Evolutionary conservation across 441 rosid genomes (phyloP).

Genomic region (Gossypium schwendimanii): DNA sequence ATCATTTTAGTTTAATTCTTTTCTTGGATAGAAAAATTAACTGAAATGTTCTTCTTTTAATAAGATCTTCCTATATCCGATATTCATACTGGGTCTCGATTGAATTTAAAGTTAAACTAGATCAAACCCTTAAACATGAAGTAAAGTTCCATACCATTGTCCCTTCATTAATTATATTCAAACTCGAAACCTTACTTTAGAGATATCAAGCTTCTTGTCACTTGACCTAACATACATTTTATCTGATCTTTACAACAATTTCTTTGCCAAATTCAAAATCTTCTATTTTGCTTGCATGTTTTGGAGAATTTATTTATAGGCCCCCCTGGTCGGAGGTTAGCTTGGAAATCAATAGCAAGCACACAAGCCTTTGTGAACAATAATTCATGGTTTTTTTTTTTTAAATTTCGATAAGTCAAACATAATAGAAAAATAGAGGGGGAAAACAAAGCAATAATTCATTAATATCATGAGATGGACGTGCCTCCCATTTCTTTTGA

Average conservation of each 20-base stretch:
- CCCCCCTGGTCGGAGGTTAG: slow-evolving; percentile 31
- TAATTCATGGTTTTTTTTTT: slow-evolving; percentile 1
- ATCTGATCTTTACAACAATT: background rate
- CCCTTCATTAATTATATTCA: no score
- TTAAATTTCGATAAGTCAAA: background rate
- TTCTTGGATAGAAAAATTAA: no score
- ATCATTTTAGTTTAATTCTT: no score
- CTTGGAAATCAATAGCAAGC: background rate
- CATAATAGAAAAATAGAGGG: background rate
- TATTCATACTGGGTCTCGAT: no score
- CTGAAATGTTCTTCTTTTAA: no score
- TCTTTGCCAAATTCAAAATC: background rate
- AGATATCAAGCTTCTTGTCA: background rate
- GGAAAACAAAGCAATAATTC: background rate
- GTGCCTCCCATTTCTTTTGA: slow-evolving; percentile 33
- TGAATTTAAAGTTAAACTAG: no score
- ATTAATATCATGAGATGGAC: slow-evolving; percentile 17
- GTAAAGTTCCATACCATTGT: no score
- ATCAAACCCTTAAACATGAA: no score
- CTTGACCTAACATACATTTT: background rate
- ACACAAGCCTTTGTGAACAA: background rate
- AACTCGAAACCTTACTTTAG: no score
- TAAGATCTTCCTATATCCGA: no score
- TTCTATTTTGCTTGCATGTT: slow-evolving; percentile 4
- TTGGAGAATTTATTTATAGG: background rate